These are phyloP conservation scores for Globomyces pollinis-pini DNA, from an alignment of 192 early-diverging fungal genomes.

Conservation along the genomic window DNA sequence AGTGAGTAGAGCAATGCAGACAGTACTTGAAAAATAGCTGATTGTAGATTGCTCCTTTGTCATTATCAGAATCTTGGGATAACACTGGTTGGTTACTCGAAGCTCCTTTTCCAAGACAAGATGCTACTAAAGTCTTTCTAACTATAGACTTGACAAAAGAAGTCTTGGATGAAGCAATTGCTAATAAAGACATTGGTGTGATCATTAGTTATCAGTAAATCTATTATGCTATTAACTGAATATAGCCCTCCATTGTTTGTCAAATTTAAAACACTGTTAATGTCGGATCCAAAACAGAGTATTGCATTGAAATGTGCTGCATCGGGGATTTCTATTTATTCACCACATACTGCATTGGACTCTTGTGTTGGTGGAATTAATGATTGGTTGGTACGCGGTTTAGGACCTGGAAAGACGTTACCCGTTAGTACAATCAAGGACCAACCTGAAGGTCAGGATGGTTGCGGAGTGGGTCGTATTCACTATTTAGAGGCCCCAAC, in stretches of 20 bases:
- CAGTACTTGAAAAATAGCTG: no score
- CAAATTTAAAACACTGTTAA: conserved; percentile 66
- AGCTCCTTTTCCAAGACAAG: conserved; percentile 68
- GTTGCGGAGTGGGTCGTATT: conserved; percentile 53
- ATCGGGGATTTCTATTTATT: conserved; percentile 72
- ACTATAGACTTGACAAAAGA: conserved; percentile 85
- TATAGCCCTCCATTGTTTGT: conserved; percentile 94
- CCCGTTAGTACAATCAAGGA: conserved; percentile 32
- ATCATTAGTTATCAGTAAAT: conserved; percentile 47
- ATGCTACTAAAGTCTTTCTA: conserved; percentile 69
- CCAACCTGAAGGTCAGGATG: conserved; percentile 53
- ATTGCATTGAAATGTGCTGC: conserved; percentile 76
- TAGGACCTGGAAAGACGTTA: neutral
- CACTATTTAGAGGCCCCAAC: conserved; percentile 49
- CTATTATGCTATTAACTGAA: conserved; percentile 3
- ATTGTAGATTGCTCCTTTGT: conserved; percentile 82
- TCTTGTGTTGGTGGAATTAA: conserved; percentile 73
- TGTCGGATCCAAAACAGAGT: conserved; percentile 69
- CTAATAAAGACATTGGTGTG: conserved; percentile 64
- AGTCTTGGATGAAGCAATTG: conserved; percentile 67
- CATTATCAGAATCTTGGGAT: conserved; percentile 81
- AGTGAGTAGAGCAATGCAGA: no score
- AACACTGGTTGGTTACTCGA: conserved; percentile 89
- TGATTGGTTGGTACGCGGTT: conserved; percentile 66
- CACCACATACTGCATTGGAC: conserved; percentile 88